A percentile compares a stretch with the other conserved stretches of the same genome.
These are phyloP conservation scores for Rhodotorula babjevae DNA, from an alignment of 768 basidiomycete genomes.

Conservation along the genomic window DNA sequence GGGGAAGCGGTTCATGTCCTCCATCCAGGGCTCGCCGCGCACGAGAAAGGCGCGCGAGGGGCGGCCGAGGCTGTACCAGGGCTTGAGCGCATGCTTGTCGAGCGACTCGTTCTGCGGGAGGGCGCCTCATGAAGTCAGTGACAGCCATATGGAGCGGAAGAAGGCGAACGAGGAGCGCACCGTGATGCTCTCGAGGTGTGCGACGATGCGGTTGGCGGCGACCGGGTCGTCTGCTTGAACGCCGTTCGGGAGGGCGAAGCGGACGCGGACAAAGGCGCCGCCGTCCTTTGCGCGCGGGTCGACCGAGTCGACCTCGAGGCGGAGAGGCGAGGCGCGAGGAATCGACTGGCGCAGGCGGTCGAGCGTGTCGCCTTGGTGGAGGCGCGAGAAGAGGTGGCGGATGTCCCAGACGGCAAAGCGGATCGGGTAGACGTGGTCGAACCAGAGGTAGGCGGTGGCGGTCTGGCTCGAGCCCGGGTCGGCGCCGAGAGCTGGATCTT, in stretches of 20 bases:
- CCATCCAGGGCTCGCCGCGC: constrained; percentile 63
- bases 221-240: constrained; percentile 1
- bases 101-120: not conserved
- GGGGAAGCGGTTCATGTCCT: constrained; percentile 84
- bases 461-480: too few relatives aligned
- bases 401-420: constrained; percentile 22
- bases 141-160: not conserved
- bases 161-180: not conserved
- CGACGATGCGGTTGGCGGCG: not conserved
- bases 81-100: constrained; percentile 3
- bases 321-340: constrained; percentile 55
- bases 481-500: too few relatives aligned
- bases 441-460: not conserved
- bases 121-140: not conserved
- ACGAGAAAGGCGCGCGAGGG: constrained; percentile 56
- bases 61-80: constrained; percentile 22
- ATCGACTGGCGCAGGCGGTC: constrained; percentile 54
- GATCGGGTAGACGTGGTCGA: constrained; percentile 19
- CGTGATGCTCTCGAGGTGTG: not conserved
- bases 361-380: constrained; percentile 61
- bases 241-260: constrained; percentile 51
- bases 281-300: constrained; percentile 67
- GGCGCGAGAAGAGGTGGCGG: constrained; percentile 59
- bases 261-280: constrained; percentile 74
- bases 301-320: constrained; percentile 61